Percentiles rank a stretch among this genome's conserved stretches.
phyloP scores from a whole-genome alignment of 2,329 filamentous ascomycete species.

The Akanthomyces muscarius region DNA sequence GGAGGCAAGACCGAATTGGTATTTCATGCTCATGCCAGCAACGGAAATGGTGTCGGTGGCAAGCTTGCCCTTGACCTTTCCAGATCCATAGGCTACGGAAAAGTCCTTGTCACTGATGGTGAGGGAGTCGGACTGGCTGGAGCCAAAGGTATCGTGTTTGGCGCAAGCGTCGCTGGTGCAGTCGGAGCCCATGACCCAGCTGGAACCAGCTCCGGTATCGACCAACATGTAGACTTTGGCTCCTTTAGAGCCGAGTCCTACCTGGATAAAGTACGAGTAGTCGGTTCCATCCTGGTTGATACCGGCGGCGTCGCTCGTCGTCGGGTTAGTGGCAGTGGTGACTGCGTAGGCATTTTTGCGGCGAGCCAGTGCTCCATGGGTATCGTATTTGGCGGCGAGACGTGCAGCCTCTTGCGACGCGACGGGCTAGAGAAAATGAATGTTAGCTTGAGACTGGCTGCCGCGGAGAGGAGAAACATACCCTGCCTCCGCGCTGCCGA shows the following conservation, averaged over 20 bases:
- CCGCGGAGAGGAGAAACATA: conserved; percentile 20
- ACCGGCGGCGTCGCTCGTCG: conserved; percentile 46
- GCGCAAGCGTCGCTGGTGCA: conserved; percentile 65
- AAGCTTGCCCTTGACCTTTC: conserved; percentile 63
- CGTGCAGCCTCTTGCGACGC: conserved; percentile 34
- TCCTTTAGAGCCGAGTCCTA: conserved; percentile 50
- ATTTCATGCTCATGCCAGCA: conserved; percentile 58
- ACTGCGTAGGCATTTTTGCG: conserved; percentile 46
- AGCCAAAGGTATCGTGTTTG: conserved; percentile 66
- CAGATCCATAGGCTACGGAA: conserved; percentile 71
- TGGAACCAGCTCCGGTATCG: conserved; percentile 66
- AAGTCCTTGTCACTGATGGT: conserved; percentile 52
- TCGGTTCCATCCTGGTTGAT: conserved; percentile 63
- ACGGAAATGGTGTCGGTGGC: conserved; percentile 64
- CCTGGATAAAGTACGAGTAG: conserved; percentile 61
- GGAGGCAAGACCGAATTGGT: conserved; percentile 70
- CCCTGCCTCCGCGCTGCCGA: conserved; percentile 33
- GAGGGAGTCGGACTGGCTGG: conserved; percentile 61
- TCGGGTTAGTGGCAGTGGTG: conserved; percentile 42
- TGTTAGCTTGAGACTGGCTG: not conserved
- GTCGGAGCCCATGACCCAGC: conserved; percentile 74
- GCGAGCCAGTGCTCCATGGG: not conserved
- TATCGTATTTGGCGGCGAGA: conserved; percentile 39
- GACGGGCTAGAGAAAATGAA: conserved; percentile 27
- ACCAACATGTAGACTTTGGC: conserved; percentile 59